These are phyloP conservation scores for Colletotrichum abscissum DNA, from an alignment of 2,329 filamentous ascomycete genomes.

Conservation along the genomic window DNA sequence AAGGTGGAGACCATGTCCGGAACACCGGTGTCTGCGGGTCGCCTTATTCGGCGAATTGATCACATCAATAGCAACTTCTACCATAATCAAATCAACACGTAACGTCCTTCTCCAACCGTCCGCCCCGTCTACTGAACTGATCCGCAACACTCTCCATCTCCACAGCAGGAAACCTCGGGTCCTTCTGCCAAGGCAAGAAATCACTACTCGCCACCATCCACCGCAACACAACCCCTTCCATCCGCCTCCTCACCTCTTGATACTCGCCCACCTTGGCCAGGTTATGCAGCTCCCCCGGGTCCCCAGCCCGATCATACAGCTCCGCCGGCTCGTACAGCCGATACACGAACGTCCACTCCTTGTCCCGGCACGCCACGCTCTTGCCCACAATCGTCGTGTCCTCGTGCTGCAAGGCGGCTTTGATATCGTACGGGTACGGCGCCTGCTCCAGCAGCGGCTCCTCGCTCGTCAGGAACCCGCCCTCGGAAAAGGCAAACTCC, in stretches of 20 bases:
- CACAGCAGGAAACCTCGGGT: constrained; percentile 49
- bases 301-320: constrained; percentile 52
- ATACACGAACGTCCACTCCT: constrained; percentile 56
- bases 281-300: constrained; percentile 53
- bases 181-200: constrained; percentile 48
- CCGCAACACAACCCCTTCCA: constrained; percentile 48
- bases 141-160: constrained; percentile 44
- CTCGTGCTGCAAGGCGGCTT: constrained; percentile 56
- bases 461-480: constrained; percentile 55
- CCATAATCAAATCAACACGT: background rate
- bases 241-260: constrained; percentile 37
- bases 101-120: background rate
- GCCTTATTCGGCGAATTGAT: background rate
- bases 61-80: background rate
- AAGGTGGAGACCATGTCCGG: background rate
- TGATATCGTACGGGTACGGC: constrained; percentile 58
- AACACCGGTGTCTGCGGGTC: background rate
- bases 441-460: constrained; percentile 57
- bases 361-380: constrained; percentile 49
- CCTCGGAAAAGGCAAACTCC: constrained; percentile 55
- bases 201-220: constrained; percentile 51
- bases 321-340: constrained; percentile 57
- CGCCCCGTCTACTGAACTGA: constrained; percentile 34
- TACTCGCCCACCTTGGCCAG: constrained; percentile 45
- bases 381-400: constrained; percentile 56